These are phyloP conservation scores for Canavalia ensiformis DNA, from an alignment of 306 rosid genomes.

Conservation along the genomic window DNA sequence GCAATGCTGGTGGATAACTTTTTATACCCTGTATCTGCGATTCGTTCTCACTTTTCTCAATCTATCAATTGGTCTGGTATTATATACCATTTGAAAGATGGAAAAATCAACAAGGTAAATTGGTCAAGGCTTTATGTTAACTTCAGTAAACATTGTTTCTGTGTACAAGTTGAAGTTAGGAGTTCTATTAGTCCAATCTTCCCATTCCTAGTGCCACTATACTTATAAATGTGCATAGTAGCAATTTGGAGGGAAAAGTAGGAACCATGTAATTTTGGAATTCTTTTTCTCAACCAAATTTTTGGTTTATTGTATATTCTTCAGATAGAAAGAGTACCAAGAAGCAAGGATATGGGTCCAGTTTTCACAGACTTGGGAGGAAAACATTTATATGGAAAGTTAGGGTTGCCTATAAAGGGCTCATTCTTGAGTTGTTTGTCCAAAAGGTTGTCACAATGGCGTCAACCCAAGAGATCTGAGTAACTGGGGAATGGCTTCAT, in stretches of 20 bases:
- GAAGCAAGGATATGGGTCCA: constrained; percentile 79
- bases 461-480: constrained; percentile 80
- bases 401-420: constrained; percentile 67
- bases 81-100: constrained; percentile 82
- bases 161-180: constrained; percentile 13
- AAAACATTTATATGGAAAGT: constrained; percentile 82
- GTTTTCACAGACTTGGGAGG: constrained; percentile 88
- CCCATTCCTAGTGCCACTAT: background rate
- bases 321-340: constrained; percentile 80
- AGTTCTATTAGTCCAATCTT: background rate
- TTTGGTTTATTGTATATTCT: constrained; percentile 28
- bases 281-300: background rate
- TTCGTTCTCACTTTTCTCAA: constrained; percentile 91
- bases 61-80: constrained; percentile 98
- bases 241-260: background rate
- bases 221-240: background rate
- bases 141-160: constrained; percentile 19
- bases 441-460: constrained; percentile 69
- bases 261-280: background rate
- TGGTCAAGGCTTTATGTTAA: constrained; percentile 34
- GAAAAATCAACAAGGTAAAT: constrained; percentile 84
- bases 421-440: constrained; percentile 76
- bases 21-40: constrained; percentile 84
- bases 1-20: constrained; percentile 96
- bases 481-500: constrained; percentile 55